Evolutionary conservation across 2,329 filamentous ascomycete species (phyloP).

Genomic region (Nothophaeocryptopus gaeumannii): DNA sequence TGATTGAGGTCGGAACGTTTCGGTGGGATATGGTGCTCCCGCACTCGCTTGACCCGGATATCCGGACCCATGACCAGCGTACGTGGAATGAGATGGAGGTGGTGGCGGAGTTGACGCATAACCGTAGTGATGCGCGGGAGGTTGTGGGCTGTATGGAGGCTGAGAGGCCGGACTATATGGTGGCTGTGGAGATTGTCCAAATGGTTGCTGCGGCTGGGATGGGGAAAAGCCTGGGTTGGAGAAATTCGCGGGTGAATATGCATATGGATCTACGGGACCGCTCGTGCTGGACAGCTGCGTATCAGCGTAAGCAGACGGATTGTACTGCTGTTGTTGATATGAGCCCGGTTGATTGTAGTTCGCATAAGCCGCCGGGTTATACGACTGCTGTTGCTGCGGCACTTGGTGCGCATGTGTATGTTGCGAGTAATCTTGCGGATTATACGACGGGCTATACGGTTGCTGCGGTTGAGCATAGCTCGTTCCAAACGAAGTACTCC

Average conservation of each 20-base stretch:
- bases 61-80: slow-evolving; percentile 1
- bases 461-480: slow-evolving; percentile 48
- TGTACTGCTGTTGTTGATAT: slow-evolving; percentile 21
- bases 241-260: slow-evolving; percentile 25
- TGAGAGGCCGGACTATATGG: slow-evolving; percentile 23
- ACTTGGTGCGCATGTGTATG: slow-evolving; percentile 37
- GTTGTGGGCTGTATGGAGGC: slow-evolving; percentile 25
- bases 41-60: slow-evolving; percentile 20
- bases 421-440: slow-evolving; percentile 61
- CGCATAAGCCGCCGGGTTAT: slow-evolving; percentile 47
- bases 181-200: slow-evolving; percentile 19
- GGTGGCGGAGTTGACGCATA: slow-evolving; percentile 23
- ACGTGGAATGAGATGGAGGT: slow-evolving; percentile 19
- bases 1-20: slow-evolving; percentile 21
- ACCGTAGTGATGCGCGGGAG: slow-evolving; percentile 18
- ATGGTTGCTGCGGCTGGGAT: slow-evolving; percentile 13
- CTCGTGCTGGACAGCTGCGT: slow-evolving; percentile 23
- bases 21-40: slow-evolving; percentile 24
- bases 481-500: slow-evolving; percentile 18
- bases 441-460: slow-evolving; percentile 58
- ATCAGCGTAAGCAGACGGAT: slow-evolving; percentile 27
- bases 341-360: slow-evolving; percentile 29
- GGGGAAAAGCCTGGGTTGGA: slow-evolving; percentile 22
- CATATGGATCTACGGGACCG: slow-evolving; percentile 31
- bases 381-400: slow-evolving; percentile 39